These are phyloP conservation scores for Carpinus fangiana DNA, from an alignment of 306 rosid species.

Conservation along the genomic window DNA sequence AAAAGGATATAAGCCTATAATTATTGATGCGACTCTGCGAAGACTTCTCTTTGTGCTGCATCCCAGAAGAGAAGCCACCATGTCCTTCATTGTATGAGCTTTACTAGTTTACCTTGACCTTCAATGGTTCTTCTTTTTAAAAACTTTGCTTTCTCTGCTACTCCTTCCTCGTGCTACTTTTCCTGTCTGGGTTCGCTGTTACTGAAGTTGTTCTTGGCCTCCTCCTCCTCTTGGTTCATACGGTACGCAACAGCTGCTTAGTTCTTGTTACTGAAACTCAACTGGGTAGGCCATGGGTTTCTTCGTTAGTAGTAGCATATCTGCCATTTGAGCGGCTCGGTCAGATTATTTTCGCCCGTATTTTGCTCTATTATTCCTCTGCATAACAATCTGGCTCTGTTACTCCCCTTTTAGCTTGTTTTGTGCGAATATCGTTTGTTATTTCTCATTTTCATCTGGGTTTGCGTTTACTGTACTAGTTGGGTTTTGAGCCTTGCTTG, in stretches of 20 bases:
- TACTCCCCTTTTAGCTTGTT: neutral
- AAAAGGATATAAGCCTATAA: too few species aligned
- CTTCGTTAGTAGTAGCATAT: neutral
- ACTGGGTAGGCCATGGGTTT: neutral
- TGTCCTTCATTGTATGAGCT: neutral
- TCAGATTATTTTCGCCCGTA: neutral
- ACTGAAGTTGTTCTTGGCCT: neutral
- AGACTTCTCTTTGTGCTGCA: neutral
- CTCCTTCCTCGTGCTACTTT: too few species aligned
- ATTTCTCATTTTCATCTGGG: neutral
- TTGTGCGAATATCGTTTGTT: too few species aligned
- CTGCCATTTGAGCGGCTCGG: constrained; percentile 4
- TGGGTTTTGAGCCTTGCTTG: neutral
- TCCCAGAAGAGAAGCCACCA: neutral
- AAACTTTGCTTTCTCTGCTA: neutral
- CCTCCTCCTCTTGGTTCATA: neutral
- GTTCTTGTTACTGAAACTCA: neutral
- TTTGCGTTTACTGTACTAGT: neutral
- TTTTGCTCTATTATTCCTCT: neutral
- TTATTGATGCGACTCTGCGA: too few species aligned
- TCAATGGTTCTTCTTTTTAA: neutral
- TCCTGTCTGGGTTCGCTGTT: neutral
- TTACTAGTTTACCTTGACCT: neutral
- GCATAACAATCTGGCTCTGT: neutral
- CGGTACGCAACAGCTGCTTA: neutral